These are phyloP conservation scores for Leishmania amazonensis DNA, from an alignment of 208 protist species.

Conservation along the genomic window DNA sequence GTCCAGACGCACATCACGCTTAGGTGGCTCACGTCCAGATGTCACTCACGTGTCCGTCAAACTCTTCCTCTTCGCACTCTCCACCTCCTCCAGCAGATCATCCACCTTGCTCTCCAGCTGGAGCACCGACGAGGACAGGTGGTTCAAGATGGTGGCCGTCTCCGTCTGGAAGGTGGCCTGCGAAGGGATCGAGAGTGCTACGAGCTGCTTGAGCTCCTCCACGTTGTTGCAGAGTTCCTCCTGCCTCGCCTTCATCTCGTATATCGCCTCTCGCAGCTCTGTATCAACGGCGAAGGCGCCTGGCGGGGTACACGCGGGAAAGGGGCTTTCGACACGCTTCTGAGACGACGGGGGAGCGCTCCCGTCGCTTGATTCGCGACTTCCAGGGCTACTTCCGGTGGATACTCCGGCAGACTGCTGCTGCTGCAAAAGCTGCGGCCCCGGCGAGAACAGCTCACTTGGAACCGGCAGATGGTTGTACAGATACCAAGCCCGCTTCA, in stretches of 20 bases:
- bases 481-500: constrained; percentile 89
- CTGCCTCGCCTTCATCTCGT: constrained; percentile 50
- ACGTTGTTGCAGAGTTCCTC: constrained; percentile 35
- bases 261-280: constrained; percentile 40
- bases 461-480: constrained; percentile 77
- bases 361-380: neutral
- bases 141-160: constrained; percentile 68
- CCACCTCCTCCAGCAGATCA: constrained; percentile 44
- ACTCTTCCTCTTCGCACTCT: constrained; percentile 8
- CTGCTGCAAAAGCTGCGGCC: neutral
- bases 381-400: neutral
- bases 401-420: neutral
- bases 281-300: neutral
- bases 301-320: neutral
- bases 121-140: constrained; percentile 72
- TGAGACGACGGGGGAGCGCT: neutral
- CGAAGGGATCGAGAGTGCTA: constrained; percentile 28
- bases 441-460: constrained; percentile 50
- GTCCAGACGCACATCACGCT: neutral
- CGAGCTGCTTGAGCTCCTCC: constrained; percentile 52
- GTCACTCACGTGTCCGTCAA: neutral
- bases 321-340: neutral
- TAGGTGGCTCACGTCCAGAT: neutral
- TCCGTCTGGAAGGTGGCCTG: constrained; percentile 57
- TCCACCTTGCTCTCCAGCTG: constrained; percentile 79